Base-by-base conservation (phyloP, 768 basidiomycete species). In the Lactifluus hygrophoroides region DNA sequence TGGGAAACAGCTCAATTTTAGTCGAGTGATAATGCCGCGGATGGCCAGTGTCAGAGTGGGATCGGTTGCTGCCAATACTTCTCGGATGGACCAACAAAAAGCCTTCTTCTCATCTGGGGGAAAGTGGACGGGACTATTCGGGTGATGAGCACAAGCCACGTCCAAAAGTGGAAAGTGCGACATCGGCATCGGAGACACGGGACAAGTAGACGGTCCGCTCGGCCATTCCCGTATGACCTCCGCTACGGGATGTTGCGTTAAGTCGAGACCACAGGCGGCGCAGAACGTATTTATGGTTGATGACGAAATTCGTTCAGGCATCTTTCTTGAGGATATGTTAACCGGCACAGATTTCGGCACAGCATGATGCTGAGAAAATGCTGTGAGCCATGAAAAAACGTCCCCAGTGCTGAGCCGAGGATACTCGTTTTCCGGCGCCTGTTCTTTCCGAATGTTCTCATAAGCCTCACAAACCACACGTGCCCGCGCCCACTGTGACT, bases 401-500 rank as follows among this genome's bases (percentile, higher is more conserved):
- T 79, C 77, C 9, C 71, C 75, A 3, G 71, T 69, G 5, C 71
- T 73, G 19, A 78, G 67, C 9, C 62, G 50, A 21, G 70, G 66
- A 35, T 60, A 55, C 8, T 55, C 69, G 19, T 42, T 51, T 2
- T 64, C 60, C 32, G 69, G 57, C 14, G 64, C 34, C 21, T 66
- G 46, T 2, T 67, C 61, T 8, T 56, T 38, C 51, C 66, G 63
- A 37, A 62, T 58, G n/a, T 71, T 64, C 10, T 70, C 64, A 53
- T 79, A 79, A 27, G 74, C 72, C 8, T 66, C 65, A 23, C 69
- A 71, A 14, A 79, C 61, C 19, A 72, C 70, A n/a, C 71, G 71
- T 32, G 78, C 76, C 5, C 79, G 73, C 16, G 67, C 72, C 77
- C 76, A 77, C 79, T 80, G 50, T 44, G 38, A 17, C 14, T 4